Evolutionary conservation across 306 rosid species (phyloP).

Genomic region (Vigna radiata): DNA sequence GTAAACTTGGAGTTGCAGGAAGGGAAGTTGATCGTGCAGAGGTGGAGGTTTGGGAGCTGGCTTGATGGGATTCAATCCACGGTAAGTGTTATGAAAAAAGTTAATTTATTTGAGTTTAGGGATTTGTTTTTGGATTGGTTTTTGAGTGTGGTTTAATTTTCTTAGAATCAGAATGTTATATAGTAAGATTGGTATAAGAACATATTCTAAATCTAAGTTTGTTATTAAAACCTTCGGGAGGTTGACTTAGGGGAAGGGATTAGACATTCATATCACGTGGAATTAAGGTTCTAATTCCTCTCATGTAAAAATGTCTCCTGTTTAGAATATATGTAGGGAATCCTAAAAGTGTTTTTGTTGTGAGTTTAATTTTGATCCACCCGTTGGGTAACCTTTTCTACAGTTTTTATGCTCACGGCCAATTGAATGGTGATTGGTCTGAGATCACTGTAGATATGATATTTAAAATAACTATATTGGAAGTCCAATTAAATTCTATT

Average conservation of each 20-base stretch:
- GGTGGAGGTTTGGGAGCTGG: conserved; percentile 97
- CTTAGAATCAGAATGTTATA: background rate
- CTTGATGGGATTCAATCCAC: conserved; percentile 72
- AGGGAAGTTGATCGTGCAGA: conserved; percentile 81
- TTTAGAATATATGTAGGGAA: background rate
- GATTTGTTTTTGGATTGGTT: background rate
- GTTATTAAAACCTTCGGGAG: background rate
- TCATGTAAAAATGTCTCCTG: background rate
- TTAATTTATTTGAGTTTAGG: background rate
- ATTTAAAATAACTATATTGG: background rate
- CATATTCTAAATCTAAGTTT: background rate
- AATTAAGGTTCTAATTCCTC: background rate
- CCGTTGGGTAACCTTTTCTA: too few relatives aligned
- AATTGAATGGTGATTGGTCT: background rate
- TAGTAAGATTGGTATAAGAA: background rate
- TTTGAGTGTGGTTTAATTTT: background rate
- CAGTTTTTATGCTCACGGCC: background rate
- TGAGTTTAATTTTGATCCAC: background rate
- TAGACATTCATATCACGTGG: background rate
- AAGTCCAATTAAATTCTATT: background rate
- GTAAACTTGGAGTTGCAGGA: conserved; percentile 75
- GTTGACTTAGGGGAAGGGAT: background rate
- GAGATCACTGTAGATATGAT: background rate
- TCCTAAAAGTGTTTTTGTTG: too few relatives aligned
- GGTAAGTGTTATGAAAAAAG: conserved; percentile 40